These are phyloP conservation scores for Arthrobotrys sinensis DNA, from an alignment of 2,329 filamentous ascomycete species.

Conservation along the genomic window DNA sequence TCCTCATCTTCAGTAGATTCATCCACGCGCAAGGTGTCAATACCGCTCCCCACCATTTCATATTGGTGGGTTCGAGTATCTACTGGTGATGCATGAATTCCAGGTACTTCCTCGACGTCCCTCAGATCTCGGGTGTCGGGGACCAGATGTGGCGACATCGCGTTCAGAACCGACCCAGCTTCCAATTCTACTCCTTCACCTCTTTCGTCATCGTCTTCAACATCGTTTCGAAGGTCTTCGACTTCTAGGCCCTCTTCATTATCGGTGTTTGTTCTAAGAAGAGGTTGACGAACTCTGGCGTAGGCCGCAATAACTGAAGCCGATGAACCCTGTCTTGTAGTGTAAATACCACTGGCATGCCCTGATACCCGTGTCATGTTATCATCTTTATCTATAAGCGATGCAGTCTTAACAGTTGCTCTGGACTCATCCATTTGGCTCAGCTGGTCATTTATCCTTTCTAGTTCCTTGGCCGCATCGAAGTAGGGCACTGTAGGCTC, in stretches of 20 bases:
- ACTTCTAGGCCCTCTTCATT: slow-evolving; percentile 44
- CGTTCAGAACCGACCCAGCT: slow-evolving; percentile 46
- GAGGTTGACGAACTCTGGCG: slow-evolving; percentile 45
- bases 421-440: slow-evolving; percentile 55
- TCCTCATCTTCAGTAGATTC: slow-evolving; percentile 57
- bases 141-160: slow-evolving; percentile 43
- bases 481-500: slow-evolving; percentile 50
- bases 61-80: slow-evolving; percentile 49
- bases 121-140: slow-evolving; percentile 44
- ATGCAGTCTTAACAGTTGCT: slow-evolving; percentile 49
- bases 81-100: slow-evolving; percentile 42
- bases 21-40: slow-evolving; percentile 45
- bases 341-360: slow-evolving; percentile 57
- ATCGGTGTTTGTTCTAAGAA: slow-evolving; percentile 38
- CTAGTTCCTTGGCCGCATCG: slow-evolving; percentile 53
- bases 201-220: slow-evolving; percentile 55
- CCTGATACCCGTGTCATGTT: slow-evolving; percentile 56
- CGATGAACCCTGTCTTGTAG: slow-evolving; percentile 46
- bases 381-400: slow-evolving; percentile 53
- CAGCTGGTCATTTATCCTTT: slow-evolving; percentile 58
- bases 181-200: slow-evolving; percentile 54
- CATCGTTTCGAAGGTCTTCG: slow-evolving; percentile 57
- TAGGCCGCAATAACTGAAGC: slow-evolving; percentile 53
- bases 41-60: slow-evolving; percentile 53
- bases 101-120: slow-evolving; percentile 32